Evolutionary conservation across 2,329 filamentous ascomycete species (phyloP), one percentile per base, ranked within the genome.

Genomic region (Nemania abortiva): DNA sequence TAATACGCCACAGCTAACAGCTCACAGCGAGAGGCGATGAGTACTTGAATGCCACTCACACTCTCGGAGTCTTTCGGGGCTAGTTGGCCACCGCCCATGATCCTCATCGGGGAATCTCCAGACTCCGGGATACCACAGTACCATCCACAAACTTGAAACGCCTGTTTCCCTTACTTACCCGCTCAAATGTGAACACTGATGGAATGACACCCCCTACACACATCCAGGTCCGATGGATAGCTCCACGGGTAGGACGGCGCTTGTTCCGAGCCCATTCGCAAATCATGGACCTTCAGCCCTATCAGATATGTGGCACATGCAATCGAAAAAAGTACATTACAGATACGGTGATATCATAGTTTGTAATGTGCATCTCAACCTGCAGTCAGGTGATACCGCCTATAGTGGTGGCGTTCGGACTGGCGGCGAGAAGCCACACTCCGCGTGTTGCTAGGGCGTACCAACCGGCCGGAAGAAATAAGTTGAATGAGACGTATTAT

Each of bases 401-500:
- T 42, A 42, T 42, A 10, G 6, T 11, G 3, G 37, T 42, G 3
- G 6, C 37, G 7, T 13, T 5, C 37, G 37, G 37, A 9, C 4
- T 5, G 31, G 31, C 31, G 31, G 31, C 9, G 31, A 34, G n/a
- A n/a, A n/a, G n/a, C 31, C 31, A 34, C 9, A 34, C 31, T 34
- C 9, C 37, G 11, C 11, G 6, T 20, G 47, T 61, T 24, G 47
- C 34, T 27, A 11, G 6, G 3, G 37, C 37, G 45, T 18, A 56
- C 52, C 37, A 3, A 42, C 50, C 6, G 7, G 22, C 24, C 42
- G 22, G 42, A 9, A 39, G 15, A 20, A 18, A 37, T 9, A 24
- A 15, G 15, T 20, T 49, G 20, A 5, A 18, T 61, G 13, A 29
- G 39, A 15, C 54, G 54, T 65, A 56, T 61, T 42, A 49, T 50